Percentiles rank a stretch among this genome's conserved stretches.
phyloP scores from a whole-genome alignment of 2,329 filamentous ascomycete species.

The Penicillium brevicompactum region DNA sequence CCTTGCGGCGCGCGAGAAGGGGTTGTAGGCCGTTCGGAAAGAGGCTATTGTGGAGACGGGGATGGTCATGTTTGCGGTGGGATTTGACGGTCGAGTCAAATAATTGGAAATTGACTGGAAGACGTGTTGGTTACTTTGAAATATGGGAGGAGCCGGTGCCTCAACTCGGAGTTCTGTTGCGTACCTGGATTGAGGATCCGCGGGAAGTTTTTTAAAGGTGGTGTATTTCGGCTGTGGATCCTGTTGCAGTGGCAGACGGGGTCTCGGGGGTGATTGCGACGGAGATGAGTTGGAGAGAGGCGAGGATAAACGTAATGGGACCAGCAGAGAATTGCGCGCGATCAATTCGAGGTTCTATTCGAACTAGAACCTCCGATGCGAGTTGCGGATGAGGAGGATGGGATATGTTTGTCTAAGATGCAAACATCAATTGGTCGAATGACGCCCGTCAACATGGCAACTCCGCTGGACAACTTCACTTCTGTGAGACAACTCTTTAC shows the following conservation, averaged over 20 bases:
- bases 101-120: not conserved
- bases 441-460: conserved; percentile 33
- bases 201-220: conserved; percentile 16
- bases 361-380: conserved; percentile 7
- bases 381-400: conserved; percentile 14
- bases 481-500: not conserved
- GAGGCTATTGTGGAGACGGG: conserved; percentile 61
- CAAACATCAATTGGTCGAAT: conserved; percentile 27
- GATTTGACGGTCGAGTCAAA: not conserved
- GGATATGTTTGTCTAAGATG: conserved; percentile 32
- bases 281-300: not conserved
- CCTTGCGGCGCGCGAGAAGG: conserved; percentile 77
- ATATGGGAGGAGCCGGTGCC: not conserved
- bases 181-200: conserved; percentile 8
- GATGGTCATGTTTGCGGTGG: conserved; percentile 35
- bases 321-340: conserved; percentile 1
- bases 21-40: conserved; percentile 86
- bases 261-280: not conserved
- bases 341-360: conserved; percentile 5
- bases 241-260: not conserved
- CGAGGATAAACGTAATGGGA: not conserved
- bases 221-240: not conserved
- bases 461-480: conserved; percentile 21
- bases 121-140: not conserved
- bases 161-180: not conserved